Evolutionary conservation across 306 rosid genomes (phyloP).

Genomic region (Clitoria ternatea): DNA sequence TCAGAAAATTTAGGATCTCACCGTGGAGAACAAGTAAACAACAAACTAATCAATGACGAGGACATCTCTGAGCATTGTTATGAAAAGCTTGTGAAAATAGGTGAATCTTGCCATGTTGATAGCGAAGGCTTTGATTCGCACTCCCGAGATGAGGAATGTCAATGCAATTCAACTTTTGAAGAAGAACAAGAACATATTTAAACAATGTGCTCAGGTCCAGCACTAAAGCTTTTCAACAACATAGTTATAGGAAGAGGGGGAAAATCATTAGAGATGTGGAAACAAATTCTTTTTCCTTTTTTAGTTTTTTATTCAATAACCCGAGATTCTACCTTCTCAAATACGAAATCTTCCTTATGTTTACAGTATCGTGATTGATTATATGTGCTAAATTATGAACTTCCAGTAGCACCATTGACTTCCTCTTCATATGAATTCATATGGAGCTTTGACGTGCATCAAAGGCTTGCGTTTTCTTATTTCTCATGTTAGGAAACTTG

Average conservation of each 20-base stretch:
- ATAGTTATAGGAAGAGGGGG: too few relatives aligned
- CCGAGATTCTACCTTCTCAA: too few relatives aligned
- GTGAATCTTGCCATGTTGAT: neutral
- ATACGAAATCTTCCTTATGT: neutral
- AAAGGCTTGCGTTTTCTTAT: neutral
- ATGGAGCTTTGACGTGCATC: neutral
- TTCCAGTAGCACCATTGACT: neutral
- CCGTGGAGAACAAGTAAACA: neutral
- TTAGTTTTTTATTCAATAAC: too few relatives aligned
- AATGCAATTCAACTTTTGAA: neutral
- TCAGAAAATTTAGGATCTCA: neutral
- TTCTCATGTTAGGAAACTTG: neutral
- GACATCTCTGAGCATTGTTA: neutral
- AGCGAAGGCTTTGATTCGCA: constrained; percentile 13
- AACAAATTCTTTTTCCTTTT: too few relatives aligned
- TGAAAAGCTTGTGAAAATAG: neutral
- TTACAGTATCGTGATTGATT: neutral
- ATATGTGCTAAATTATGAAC: neutral
- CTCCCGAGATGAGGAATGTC: neutral
- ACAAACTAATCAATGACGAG: neutral
- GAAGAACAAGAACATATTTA: neutral
- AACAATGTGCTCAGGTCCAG: neutral
- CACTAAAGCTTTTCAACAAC: neutral
- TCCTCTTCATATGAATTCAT: neutral
- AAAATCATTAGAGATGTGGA: too few relatives aligned